Conservation (phyloP, 2,329 filamentous ascomycete species). For the Stromatinia cepivora region DNA sequence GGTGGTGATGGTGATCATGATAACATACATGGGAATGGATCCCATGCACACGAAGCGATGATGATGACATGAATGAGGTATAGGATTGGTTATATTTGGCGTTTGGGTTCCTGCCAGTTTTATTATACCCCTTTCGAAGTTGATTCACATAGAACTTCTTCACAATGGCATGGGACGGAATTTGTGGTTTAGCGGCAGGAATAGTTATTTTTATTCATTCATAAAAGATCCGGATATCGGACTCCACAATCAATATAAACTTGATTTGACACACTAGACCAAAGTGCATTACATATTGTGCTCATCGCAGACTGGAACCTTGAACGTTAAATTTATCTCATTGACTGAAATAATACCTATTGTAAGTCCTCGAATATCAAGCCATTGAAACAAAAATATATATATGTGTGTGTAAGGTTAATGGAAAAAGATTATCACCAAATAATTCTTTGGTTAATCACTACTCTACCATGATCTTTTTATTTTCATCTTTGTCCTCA, state of each 20-base stretch:
- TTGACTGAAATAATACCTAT: neutral
- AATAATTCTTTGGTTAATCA: too few relatives aligned
- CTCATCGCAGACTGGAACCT: neutral
- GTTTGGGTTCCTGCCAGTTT: neutral
- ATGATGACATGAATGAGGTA: constrained; percentile 38
- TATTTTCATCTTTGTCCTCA: too few relatives aligned
- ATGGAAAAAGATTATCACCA: too few relatives aligned
- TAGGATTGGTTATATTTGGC: constrained; percentile 10
- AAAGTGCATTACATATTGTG: neutral
- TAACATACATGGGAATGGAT: constrained; percentile 35
- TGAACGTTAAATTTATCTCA: neutral
- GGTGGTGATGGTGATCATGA: constrained; percentile 33
- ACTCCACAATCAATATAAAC: neutral
- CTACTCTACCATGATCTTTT: too few relatives aligned
- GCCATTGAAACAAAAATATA: neutral
- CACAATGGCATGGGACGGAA: neutral
- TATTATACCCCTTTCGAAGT: constrained; percentile 21
- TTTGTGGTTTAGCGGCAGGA: neutral
- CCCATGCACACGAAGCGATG: constrained; percentile 20
- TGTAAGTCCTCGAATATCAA: neutral
- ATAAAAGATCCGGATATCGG: neutral
- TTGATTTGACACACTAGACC: neutral
- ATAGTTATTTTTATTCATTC: neutral
- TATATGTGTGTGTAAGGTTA: too few relatives aligned
- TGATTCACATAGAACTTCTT: constrained; percentile 7